Base-by-base conservation (phyloP, 2,329 filamentous ascomycete species). In the Aspergillus candidus region DNA sequence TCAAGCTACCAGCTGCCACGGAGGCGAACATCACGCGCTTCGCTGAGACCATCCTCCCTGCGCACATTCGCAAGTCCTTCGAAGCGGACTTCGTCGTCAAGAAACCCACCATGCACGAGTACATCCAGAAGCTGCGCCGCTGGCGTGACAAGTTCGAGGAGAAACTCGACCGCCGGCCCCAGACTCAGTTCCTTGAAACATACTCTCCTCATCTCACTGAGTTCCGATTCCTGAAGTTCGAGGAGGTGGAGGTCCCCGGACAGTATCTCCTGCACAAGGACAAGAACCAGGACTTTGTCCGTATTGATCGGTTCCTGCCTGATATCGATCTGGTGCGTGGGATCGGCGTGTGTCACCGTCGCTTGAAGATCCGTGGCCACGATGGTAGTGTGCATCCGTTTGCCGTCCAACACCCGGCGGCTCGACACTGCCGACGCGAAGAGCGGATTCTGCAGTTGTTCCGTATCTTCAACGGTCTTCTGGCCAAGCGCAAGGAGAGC, bases 121-220 rank as follows among this genome's bases (percentile, higher is more conserved):
- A 99, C 72, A 97, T 98, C 50, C 88, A 95, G 66, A 97, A 96
- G 67, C 75, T 98, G 41, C 85, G 93, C 36, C 86, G 83, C 55
- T 99, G 93, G 93, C 82, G 94, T 41, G 93, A 96, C 69, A 93
- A 95, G 64, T 96, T 98, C 56, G 93, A 97, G 65, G 90, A 97
- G 72, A 94, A 94, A 67, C 81, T 98, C 38, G 93, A 99, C 63
- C 84, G 90, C 14, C 80, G 93, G 40, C 75, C 82, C 32, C 78
- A 82, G 18, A 80, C 77, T 34, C 79, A 84, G 40, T 84, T 85
- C 39, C 75, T 99, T 8, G 93, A 98, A 66, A 77, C 77, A 22
- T 94, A 87, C 63, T 95, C 89, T 36, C 86, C 88, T 38, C 87
- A 94, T 60, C 79, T 99, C 35, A 95, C 88, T 69, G 93, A 97